Evolutionary conservation across 2,329 filamentous ascomycete genomes (phyloP).

Genomic region (Capronia americana): DNA sequence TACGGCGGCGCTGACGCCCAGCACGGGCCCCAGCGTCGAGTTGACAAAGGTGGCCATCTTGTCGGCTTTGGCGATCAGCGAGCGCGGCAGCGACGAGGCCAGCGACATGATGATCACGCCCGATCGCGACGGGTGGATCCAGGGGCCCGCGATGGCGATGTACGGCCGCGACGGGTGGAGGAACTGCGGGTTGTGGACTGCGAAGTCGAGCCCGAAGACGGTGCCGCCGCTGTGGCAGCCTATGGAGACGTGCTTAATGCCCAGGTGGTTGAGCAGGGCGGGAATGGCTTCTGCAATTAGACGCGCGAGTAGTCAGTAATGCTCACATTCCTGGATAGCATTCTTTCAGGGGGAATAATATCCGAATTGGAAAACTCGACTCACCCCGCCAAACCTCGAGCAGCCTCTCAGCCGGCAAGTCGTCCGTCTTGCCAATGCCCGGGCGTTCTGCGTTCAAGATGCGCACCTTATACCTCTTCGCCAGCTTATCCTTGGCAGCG

Average conservation of each 20-base stretch:
- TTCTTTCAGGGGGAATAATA: too few relatives aligned
- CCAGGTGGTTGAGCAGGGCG: constrained; percentile 16
- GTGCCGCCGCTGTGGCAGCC: constrained; percentile 21
- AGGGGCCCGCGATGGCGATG: constrained; percentile 8
- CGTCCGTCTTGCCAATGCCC: constrained; percentile 7
- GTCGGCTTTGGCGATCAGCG: constrained; percentile 7
- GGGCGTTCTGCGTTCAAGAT: constrained; percentile 8
- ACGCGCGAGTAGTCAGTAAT: not conserved
- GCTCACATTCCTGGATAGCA: not conserved
- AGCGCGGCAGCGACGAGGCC: constrained; percentile 13
- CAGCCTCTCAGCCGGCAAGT: constrained; percentile 9
- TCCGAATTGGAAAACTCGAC: not conserved
- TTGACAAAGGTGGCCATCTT: constrained; percentile 15
- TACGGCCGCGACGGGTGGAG: constrained; percentile 16
- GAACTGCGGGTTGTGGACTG: constrained; percentile 12
- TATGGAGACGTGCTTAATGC: constrained; percentile 18
- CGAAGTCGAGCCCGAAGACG: constrained; percentile 18
- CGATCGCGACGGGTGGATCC: constrained; percentile 14
- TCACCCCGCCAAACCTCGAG: constrained; percentile 13
- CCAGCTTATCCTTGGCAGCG: constrained; percentile 9
- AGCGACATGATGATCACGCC: not conserved
- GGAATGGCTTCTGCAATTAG: constrained; percentile 7
- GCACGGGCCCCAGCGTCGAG: constrained; percentile 7
- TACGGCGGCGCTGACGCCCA: constrained; percentile 11
- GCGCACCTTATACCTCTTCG: constrained; percentile 8